Percentiles rank a stretch among this genome's conserved stretches.
phyloP scores from a whole-genome alignment of 306 rosid genomes.

The Prinsepia uniflora region DNA sequence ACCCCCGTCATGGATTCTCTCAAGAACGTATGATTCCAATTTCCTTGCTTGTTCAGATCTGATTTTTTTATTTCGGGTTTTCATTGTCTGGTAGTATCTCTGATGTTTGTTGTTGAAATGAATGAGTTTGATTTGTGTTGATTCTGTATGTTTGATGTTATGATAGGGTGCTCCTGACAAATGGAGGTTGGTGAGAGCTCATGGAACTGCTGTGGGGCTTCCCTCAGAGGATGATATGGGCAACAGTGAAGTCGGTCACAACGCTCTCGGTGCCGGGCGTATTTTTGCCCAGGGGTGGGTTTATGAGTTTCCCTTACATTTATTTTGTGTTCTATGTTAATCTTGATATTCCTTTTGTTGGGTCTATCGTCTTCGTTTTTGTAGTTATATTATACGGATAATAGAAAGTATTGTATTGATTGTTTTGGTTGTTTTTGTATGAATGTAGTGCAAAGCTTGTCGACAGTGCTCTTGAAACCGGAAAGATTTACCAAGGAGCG shows the following conservation, averaged over 20 bases:
- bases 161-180: conserved; percentile 74
- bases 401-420: not conserved
- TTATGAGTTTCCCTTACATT: not conserved
- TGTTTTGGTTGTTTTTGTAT: not conserved
- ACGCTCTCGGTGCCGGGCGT: conserved; percentile 98
- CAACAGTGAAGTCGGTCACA: conserved; percentile 97
- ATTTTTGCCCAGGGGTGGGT: conserved; percentile 89
- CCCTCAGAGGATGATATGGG: conserved; percentile 99
- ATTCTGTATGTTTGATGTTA: not conserved
- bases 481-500: conserved; percentile 72
- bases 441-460: conserved; percentile 86
- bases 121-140: not conserved
- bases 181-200: conserved; percentile 94
- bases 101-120: not conserved
- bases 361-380: not conserved
- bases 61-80: not conserved
- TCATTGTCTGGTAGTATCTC: not conserved
- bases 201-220: conserved; percentile 90
- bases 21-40: conserved; percentile 41
- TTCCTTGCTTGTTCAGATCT: not conserved
- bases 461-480: conserved; percentile 81
- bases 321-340: not conserved
- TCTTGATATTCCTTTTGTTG: not conserved
- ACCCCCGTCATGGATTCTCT: conserved; percentile 96
- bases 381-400: not conserved